Conservation (phyloP, 441 rosid species). For the Croton setiger region DNA sequence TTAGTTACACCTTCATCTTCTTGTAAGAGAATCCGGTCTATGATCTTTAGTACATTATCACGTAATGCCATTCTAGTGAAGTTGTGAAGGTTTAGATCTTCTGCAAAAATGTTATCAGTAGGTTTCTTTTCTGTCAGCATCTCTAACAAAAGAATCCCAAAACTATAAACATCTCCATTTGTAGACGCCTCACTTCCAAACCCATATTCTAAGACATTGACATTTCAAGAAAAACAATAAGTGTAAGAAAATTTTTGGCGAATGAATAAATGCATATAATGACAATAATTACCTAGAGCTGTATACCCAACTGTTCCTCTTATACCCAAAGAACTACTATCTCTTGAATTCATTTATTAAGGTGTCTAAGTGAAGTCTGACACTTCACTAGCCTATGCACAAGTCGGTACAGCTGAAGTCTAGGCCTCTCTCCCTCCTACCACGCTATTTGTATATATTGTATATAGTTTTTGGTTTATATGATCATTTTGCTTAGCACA, state of each 20-base stretch:
- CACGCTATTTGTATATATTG: too few relatives aligned
- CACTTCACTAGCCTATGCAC: too few relatives aligned
- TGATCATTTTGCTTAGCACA: too few relatives aligned
- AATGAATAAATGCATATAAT: too few relatives aligned
- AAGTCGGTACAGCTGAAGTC: too few relatives aligned
- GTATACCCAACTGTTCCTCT: constrained; percentile 10
- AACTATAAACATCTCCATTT: constrained; percentile 16
- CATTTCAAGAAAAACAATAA: too few relatives aligned
- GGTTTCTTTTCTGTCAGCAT: background rate
- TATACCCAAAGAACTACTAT: constrained; percentile 2
- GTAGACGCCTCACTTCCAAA: constrained; percentile 1
- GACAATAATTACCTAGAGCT: too few relatives aligned
- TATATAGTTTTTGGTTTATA: too few relatives aligned
- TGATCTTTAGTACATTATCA: background rate
- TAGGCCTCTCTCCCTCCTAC: too few relatives aligned
- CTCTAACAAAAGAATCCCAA: background rate
- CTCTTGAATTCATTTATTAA: background rate
- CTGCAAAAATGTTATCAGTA: background rate
- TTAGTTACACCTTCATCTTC: background rate
- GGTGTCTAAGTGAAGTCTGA: too few relatives aligned
- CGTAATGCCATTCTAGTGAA: background rate
- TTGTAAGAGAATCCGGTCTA: background rate
- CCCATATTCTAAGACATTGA: background rate
- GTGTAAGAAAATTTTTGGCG: too few relatives aligned
- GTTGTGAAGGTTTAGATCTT: background rate